Conservation (phyloP, 225 moss, liverwort and hornwort genomes). For the Ulota crispa region DNA sequence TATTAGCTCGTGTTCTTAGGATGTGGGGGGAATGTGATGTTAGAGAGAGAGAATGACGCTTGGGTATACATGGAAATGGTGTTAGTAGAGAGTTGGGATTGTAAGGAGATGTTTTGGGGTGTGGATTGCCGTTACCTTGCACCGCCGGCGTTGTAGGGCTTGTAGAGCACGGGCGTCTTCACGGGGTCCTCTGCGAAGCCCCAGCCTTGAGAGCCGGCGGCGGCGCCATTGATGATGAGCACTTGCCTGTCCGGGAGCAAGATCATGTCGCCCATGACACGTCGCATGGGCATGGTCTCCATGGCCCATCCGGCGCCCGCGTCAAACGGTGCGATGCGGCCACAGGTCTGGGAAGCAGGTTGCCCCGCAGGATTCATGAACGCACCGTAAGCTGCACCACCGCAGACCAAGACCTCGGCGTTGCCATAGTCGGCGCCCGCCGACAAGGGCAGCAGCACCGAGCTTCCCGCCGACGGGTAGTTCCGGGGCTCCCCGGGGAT, state of each 20-base stretch:
- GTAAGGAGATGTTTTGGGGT: not conserved
- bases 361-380: slow-evolving; percentile 17
- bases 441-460: slow-evolving; percentile 43
- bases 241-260: slow-evolving; percentile 38
- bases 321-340: slow-evolving; percentile 40
- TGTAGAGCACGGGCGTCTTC: slow-evolving; percentile 49
- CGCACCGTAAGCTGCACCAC: slow-evolving; percentile 42
- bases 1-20: not conserved
- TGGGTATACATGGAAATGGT: not conserved
- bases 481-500: slow-evolving; percentile 60
- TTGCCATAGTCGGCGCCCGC: slow-evolving; percentile 32
- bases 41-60: not conserved
- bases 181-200: slow-evolving; percentile 48
- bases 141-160: slow-evolving; percentile 42
- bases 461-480: slow-evolving; percentile 62
- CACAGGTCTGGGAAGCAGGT: slow-evolving; percentile 50
- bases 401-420: slow-evolving; percentile 46
- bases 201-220: slow-evolving; percentile 55
- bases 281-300: slow-evolving; percentile 49
- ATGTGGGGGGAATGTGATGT: not conserved
- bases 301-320: slow-evolving; percentile 51
- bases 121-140: slow-evolving; percentile 8
- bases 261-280: slow-evolving; percentile 61
- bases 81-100: not conserved
- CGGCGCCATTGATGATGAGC: slow-evolving; percentile 59